These are phyloP conservation scores for Quercus variabilis DNA, from an alignment of 306 rosid species.

Conservation along the genomic window DNA sequence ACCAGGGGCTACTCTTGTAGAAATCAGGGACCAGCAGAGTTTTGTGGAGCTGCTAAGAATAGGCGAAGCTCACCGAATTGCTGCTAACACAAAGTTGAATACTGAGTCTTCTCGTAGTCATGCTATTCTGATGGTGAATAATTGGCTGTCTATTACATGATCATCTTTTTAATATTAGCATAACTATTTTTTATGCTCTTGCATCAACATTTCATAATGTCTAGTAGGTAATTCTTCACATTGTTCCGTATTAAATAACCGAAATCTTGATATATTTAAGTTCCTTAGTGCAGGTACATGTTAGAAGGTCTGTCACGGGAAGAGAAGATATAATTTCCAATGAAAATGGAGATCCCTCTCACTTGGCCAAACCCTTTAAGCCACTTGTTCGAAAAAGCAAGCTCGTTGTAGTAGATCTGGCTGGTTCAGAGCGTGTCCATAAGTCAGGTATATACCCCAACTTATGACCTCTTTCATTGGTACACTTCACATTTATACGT, in stretches of 20 bases:
- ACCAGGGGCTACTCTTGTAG: constrained; percentile 86
- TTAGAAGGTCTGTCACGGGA: constrained; percentile 72
- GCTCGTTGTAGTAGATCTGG: constrained; percentile 93
- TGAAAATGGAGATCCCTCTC: constrained; percentile 72
- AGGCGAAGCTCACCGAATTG: constrained; percentile 87
- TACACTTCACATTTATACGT: not conserved
- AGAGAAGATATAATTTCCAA: constrained; percentile 51
- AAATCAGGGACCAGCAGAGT: constrained; percentile 69
- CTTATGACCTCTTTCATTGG: not conserved
- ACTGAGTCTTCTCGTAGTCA: constrained; percentile 98
- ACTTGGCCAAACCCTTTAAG: constrained; percentile 63
- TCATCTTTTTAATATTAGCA: not conserved
- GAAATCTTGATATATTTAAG: constrained; percentile 30
- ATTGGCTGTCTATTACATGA: constrained; percentile 17
- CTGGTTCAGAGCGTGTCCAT: constrained; percentile 95
- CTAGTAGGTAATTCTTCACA: not conserved
- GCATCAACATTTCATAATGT: constrained; percentile 10
- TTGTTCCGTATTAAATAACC: constrained; percentile 10
- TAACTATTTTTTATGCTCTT: not conserved
- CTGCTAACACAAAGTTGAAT: constrained; percentile 95
- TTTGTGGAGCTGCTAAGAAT: constrained; percentile 74
- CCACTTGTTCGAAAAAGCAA: constrained; percentile 91
- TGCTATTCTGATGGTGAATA: constrained; percentile 83
- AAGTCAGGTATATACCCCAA: constrained; percentile 73
- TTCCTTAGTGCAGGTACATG: constrained; percentile 65